Conservation (phyloP, 208 protist genomes). For the Leishmania major region DNA sequence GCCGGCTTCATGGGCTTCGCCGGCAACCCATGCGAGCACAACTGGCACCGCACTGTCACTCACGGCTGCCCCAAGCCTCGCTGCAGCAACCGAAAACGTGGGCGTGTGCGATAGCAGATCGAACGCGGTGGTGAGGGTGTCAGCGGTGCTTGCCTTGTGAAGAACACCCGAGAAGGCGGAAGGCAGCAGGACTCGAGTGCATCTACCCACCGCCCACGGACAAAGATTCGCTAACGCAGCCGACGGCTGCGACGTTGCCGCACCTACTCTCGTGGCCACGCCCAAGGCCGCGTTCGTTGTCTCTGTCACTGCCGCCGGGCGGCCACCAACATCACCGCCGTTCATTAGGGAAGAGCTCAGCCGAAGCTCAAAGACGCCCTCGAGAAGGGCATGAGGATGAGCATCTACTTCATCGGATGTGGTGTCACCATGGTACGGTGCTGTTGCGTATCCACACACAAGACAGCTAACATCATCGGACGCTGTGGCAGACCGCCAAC, state of each 20-base stretch:
- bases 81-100: background rate
- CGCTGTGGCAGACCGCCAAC: background rate
- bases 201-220: background rate
- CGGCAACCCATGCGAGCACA: slow-evolving; percentile 15
- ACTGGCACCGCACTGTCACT: slow-evolving; percentile 13
- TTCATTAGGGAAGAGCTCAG: background rate
- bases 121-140: slow-evolving; percentile 3
- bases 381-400: background rate
- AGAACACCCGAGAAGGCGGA: slow-evolving; percentile 3
- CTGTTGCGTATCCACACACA: slow-evolving; percentile 10
- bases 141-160: background rate
- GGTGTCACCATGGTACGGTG: background rate
- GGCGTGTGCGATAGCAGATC: slow-evolving; percentile 25
- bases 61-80: background rate
- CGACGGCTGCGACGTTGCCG: background rate
- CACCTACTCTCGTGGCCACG: background rate
- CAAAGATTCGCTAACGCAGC: background rate
- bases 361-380: slow-evolving; percentile 18
- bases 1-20: background rate
- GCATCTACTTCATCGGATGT: background rate
- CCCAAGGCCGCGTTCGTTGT: background rate
- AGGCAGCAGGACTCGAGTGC: background rate
- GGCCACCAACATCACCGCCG: background rate
- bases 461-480: background rate
- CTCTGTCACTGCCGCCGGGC: background rate